These are phyloP conservation scores for Lipomyces kockii DNA, from an alignment of 805 yeast genomes.

Conservation along the genomic window DNA sequence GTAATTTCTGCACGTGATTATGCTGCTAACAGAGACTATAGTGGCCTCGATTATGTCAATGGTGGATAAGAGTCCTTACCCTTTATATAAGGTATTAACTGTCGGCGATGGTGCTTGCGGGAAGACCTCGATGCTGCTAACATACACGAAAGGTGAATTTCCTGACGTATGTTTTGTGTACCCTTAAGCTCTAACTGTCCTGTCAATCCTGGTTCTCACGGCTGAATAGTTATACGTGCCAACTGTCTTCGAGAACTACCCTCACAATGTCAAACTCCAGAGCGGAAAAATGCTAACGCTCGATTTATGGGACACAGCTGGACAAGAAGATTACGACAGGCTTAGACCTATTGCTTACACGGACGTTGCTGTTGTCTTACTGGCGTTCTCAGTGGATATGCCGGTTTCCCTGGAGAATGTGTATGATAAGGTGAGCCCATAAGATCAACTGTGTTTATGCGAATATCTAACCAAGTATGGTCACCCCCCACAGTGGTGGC, in stretches of 20 bases:
- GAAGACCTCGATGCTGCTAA: conserved; percentile 72
- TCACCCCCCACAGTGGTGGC: conserved; percentile 61
- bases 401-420: conserved; percentile 70
- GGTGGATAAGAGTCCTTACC: conserved; percentile 41
- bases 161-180: conserved; percentile 51
- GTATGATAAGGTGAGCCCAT: conserved; percentile 50
- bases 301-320: conserved; percentile 89
- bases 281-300: conserved; percentile 62
- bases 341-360: conserved; percentile 79
- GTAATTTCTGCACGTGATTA: not conserved
- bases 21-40: not conserved
- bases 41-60: conserved; percentile 3
- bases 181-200: not conserved
- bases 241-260: conserved; percentile 80
- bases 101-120: conserved; percentile 94
- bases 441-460: not conserved
- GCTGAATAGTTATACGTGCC: conserved; percentile 62
- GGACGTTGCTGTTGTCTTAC: conserved; percentile 72
- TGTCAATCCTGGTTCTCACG: not conserved
- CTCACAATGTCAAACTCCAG: conserved; percentile 57
- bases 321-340: conserved; percentile 85
- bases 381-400: conserved; percentile 75
- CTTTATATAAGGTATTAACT: conserved; percentile 65
- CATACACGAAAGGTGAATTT: conserved; percentile 71
- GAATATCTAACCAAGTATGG: not conserved